Evolutionary conservation across 331 rosid genomes (phyloP), one percentile per base, ranked within the genome.

Genomic region (Rosa hybrid): DNA sequence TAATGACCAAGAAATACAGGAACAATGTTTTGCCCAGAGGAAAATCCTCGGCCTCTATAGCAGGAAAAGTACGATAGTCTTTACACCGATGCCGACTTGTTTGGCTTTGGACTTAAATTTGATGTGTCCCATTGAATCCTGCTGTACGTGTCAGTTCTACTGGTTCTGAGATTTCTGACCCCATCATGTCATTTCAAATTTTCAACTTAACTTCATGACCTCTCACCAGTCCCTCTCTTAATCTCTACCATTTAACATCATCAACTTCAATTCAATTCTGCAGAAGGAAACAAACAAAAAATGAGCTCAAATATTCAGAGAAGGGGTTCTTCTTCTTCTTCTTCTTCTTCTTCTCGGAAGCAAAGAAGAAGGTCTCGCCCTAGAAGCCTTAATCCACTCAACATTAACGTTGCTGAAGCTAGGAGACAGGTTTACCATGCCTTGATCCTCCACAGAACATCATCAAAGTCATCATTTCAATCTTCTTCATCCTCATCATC

Each of bases 61-160:
- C 73, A 77, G 80, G n/a, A 48, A 65, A 1, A 69, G 38, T 68
- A 38, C 49, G 23, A 67, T 59, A 74, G 75, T 72, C 75, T 79
- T 76, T 39, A 70, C 70, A 65, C 21, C 63, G 84, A 71, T 27
- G 68, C 50, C 30, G 75, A 17, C 54, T 39, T 68, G 72, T 68
- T 68, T 25, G 12, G 49, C 13, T 68, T 68, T 42, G 23, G 49
- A 10, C 41, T 41, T 62, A 23, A 60, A 57, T 80, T 71, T 85
- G 89, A 87, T 83, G 89, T 88, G 86, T 85, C 87, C 54, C 53
- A 5, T 53, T 53, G 77, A 45, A 54, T 44, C 73, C 74, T 23
- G 56, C 74, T 23, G 56, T 45, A 86, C 89, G 83, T 81, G 89
- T 83, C 86, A 79, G 48, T 77, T 77, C 71, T 34, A 2, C 71